Evolutionary conservation across 2,329 filamentous ascomycete genomes (phyloP).

Genomic region (Claviceps arundinis): DNA sequence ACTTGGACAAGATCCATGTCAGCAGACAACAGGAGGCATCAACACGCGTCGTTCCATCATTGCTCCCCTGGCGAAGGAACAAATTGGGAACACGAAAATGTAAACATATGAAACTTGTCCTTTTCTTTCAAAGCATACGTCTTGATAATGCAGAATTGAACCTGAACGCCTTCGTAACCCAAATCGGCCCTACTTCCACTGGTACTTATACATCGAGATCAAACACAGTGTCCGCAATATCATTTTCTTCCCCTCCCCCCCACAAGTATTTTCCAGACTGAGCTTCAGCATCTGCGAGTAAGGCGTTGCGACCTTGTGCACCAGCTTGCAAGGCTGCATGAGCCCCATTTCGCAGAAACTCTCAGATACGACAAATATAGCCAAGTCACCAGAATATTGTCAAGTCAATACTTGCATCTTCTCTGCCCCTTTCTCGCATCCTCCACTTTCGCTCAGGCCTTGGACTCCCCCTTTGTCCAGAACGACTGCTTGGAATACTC

Average conservation of each 20-base stretch:
- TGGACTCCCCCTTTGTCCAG: conserved; percentile 28
- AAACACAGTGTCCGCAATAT: not conserved
- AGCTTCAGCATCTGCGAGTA: not conserved
- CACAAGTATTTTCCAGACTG: not conserved
- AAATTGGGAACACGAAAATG: not conserved
- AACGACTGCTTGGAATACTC: conserved; percentile 46
- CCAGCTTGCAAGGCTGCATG: no score
- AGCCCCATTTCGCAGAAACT: not conserved
- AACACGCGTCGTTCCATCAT: not conserved
- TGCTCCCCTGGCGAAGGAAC: not conserved
- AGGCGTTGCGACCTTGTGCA: no score
- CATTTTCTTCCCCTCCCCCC: not conserved
- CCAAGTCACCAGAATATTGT: no score
- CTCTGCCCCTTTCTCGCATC: not conserved
- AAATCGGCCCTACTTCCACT: conserved; percentile 16
- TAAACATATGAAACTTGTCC: not conserved
- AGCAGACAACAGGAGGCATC: no score
- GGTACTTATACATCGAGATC: conserved; percentile 22
- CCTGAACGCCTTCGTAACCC: conserved; percentile 26
- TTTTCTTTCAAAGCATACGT: conserved; percentile 1
- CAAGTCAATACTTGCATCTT: not conserved
- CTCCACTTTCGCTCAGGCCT: conserved; percentile 8
- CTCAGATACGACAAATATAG: not conserved
- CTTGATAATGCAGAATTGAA: conserved; percentile 14
- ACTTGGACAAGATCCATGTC: no score